These are phyloP conservation scores for Exsudoporus floridanus DNA, from an alignment of 1,284 basidiomycete genomes.

Conservation along the genomic window DNA sequence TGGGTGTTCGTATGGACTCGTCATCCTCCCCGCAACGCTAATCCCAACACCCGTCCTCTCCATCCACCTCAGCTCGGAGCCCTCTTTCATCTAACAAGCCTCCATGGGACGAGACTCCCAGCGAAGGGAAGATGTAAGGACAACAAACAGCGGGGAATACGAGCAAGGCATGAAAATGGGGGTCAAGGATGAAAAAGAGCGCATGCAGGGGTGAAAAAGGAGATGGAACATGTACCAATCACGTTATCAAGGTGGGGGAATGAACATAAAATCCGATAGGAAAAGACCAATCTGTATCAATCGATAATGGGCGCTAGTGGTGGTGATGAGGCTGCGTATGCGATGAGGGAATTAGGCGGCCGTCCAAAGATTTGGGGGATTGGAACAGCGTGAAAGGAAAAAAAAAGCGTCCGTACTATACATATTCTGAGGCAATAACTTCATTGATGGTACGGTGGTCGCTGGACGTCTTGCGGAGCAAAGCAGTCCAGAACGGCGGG, in stretches of 20 bases:
- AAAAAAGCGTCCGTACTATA: constrained; percentile 66
- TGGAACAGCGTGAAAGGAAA: constrained; percentile 49
- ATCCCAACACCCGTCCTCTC: constrained; percentile 8
- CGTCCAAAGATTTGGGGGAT: constrained; percentile 23
- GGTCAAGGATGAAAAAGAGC: constrained; percentile 24
- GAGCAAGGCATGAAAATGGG: constrained; percentile 30
- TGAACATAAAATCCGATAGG: constrained; percentile 32
- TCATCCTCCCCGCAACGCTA: neutral
- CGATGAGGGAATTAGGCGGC: constrained; percentile 34
- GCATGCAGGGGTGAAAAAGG: constrained; percentile 24
- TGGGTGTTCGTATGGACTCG: constrained; percentile 1
- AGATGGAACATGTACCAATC: constrained; percentile 25
- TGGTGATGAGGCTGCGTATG: constrained; percentile 20
- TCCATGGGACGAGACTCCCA: constrained; percentile 38
- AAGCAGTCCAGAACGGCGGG: constrained; percentile 19
- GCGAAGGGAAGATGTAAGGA: constrained; percentile 65
- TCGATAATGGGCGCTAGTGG: constrained; percentile 37
- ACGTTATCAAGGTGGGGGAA: constrained; percentile 15
- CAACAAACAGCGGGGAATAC: constrained; percentile 43
- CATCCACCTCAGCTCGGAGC: constrained; percentile 43
- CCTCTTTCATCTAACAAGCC: constrained; percentile 70
- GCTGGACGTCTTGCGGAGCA: constrained; percentile 25
- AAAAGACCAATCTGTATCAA: constrained; percentile 31
- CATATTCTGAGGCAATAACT: constrained; percentile 40
- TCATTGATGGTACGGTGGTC: constrained; percentile 27